Base-by-base conservation (phyloP, 164 flowering plant species). In the Vitis amurensis region DNA sequence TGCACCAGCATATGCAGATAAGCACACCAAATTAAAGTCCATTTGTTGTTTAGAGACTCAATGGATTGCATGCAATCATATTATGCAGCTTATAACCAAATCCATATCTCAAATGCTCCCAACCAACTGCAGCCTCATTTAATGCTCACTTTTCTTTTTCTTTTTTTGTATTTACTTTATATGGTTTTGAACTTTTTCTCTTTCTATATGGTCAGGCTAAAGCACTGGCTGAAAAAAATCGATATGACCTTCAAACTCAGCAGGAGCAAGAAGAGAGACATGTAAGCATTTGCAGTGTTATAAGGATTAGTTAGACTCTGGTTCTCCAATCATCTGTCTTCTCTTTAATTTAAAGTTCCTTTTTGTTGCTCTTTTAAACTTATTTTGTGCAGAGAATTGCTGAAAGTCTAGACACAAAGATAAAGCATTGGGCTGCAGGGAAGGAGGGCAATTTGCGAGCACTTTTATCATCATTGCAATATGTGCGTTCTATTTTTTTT, bases 401-500 rank as follows among this genome's bases (percentile, higher is more conserved):
- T 59, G 97, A 87, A 63, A 77, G 81, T 27, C 61, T 91, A 73
- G 92, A 93, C 77, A 31, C 62, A 72, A 86, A 88, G 73, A 90
- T 95, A 72, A 91, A 87, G 82, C 91, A 90, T 15, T 95, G 99
- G 99, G 87, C 93, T 81, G 85, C 88, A 9, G 98, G 99, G 71
- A 95, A 90, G 78, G 93, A 93, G 79, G 93, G 92, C 73, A 95
- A 95, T 73, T 79, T 95, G 85, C 96, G 98, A 60, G 97, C 98
- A 51, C 70, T 95, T 64, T 63, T 95, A 64, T 95, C 98, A 59
- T 78, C 97, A 31, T 77, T 95, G 80, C 96, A 93, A 74, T 64
- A 81, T 72, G 99, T 95, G 61, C 15, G 91, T 80, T 57, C 52
- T 53, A 68, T 56, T 29, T 10, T 16, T 55, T 13, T 63, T n/a